Percentiles rank a stretch among this genome's conserved stretches.
Evolutionary conservation across 345 rosid species (phyloP).

Genomic region (Sisymbrium altissimum): DNA sequence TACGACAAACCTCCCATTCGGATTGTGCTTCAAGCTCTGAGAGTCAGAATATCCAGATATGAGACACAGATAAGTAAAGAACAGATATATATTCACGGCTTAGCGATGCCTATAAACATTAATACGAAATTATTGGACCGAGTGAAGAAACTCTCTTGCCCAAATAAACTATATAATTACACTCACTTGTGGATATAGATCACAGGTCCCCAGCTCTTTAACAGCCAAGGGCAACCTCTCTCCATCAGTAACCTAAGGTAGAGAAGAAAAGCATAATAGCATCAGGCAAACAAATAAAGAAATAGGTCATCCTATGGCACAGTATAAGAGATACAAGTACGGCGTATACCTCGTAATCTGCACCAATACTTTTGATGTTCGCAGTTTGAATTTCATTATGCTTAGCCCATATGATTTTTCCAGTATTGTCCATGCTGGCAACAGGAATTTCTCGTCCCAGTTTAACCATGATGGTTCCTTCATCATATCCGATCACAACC

Average conservation of each 20-base stretch:
- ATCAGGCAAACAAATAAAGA: conserved; percentile 20
- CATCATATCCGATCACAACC: conserved; percentile 97
- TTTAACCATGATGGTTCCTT: conserved; percentile 99
- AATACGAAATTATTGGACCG: conserved; percentile 4
- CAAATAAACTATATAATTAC: not conserved
- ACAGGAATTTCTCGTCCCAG: conserved; percentile 97
- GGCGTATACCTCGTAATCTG: conserved; percentile 81
- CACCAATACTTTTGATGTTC: conserved; percentile 93
- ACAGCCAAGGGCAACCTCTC: conserved; percentile 97
- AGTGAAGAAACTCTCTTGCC: not conserved
- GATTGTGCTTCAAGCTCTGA: conserved; percentile 97
- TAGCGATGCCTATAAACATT: not conserved
- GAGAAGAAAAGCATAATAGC: conserved; percentile 18
- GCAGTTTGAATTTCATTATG: conserved; percentile 99
- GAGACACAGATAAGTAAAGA: conserved; percentile 7
- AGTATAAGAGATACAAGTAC: conserved; percentile 7
- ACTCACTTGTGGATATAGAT: conserved; percentile 99
- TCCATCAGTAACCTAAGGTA: conserved; percentile 85
- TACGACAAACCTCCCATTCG: conserved; percentile 95
- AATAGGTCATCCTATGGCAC: conserved; percentile 4
- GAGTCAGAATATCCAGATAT: conserved; percentile 22
- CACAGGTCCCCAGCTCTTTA: conserved; percentile 98
- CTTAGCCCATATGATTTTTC: conserved; percentile 99
- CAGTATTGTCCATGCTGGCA: conserved; percentile 98
- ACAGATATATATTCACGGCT: conserved; percentile 6